phyloP scores from a whole-genome alignment of 2,329 filamentous ascomycete species.

The Fusarium albidum region DNA sequence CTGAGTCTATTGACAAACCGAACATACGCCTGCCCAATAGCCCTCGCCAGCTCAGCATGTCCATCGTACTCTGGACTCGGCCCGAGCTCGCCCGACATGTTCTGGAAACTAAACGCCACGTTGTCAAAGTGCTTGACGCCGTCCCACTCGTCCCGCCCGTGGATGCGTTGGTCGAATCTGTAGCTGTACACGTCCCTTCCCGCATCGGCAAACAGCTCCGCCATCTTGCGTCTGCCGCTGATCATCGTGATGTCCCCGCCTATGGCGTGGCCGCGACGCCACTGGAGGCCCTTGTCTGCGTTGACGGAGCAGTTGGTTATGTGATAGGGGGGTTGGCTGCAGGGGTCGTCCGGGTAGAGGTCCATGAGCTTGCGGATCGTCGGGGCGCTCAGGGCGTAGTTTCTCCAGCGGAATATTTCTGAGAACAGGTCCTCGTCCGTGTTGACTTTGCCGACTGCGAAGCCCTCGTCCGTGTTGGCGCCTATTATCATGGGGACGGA shows the following conservation, averaged over 20 bases:
- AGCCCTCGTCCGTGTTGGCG: constrained; percentile 59
- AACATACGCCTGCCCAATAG: constrained; percentile 52
- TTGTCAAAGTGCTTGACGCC: constrained; percentile 59
- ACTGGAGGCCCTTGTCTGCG: constrained; percentile 47
- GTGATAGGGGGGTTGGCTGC: constrained; percentile 51
- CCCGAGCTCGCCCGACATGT: constrained; percentile 56
- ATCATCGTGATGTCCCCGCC: constrained; percentile 59
- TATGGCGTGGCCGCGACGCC: constrained; percentile 55
- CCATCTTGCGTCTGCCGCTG: constrained; percentile 54
- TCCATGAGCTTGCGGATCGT: constrained; percentile 53
- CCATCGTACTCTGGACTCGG: constrained; percentile 53
- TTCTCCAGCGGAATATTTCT: constrained; percentile 48
- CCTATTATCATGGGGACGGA: constrained; percentile 56
- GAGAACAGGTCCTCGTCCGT: constrained; percentile 53
- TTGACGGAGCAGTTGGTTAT: constrained; percentile 35
- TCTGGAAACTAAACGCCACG: constrained; percentile 60
- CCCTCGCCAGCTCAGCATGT: constrained; percentile 45
- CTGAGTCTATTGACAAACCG: constrained; percentile 53
- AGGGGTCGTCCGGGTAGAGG: constrained; percentile 58
- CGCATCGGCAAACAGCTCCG: constrained; percentile 49
- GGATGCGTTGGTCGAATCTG: constrained; percentile 57
- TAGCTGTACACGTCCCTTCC: constrained; percentile 54
- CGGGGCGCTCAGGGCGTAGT: constrained; percentile 55
- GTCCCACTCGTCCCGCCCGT: constrained; percentile 49
- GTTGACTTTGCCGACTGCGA: constrained; percentile 49